phyloP scores from a whole-genome alignment of 2,329 filamentous ascomycete genomes.

The Pezicula neosporulosa region DNA sequence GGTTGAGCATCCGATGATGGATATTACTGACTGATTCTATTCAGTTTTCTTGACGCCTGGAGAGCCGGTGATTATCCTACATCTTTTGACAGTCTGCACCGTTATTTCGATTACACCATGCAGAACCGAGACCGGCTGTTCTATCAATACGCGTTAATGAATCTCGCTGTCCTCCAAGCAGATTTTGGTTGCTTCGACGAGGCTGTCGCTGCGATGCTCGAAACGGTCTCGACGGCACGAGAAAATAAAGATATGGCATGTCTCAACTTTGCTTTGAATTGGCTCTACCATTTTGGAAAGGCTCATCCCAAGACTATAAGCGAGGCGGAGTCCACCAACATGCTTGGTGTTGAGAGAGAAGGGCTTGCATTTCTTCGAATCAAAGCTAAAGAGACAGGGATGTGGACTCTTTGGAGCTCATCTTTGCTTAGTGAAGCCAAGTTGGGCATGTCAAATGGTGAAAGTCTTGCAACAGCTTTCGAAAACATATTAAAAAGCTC shows the following conservation, averaged over 20 bases:
- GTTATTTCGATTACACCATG: conserved; percentile 97
- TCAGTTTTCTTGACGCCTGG: conserved; percentile 87
- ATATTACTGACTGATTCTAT: conserved; percentile 11
- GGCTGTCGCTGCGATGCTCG: conserved; percentile 90
- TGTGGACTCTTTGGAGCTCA: conserved; percentile 81
- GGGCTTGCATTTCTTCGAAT: conserved; percentile 78
- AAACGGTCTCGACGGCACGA: conserved; percentile 89
- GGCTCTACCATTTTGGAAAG: conserved; percentile 93
- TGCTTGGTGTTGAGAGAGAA: conserved; percentile 76
- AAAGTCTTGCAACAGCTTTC: conserved; percentile 59
- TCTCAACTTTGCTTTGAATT: conserved; percentile 91
- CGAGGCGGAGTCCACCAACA: conserved; percentile 66
- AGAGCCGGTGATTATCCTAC: conserved; percentile 84
- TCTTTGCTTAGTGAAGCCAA: conserved; percentile 85
- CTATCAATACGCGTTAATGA: conserved; percentile 93
- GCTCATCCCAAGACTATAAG: conserved; percentile 74
- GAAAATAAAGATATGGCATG: conserved; percentile 92
- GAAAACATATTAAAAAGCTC: conserved; percentile 81
- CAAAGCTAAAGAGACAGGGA: conserved; percentile 81
- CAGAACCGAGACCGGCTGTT: conserved; percentile 77
- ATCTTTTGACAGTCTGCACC: conserved; percentile 85
- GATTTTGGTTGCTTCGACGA: conserved; percentile 92
- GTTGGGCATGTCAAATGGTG: conserved; percentile 68
- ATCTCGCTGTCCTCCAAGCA: conserved; percentile 87
- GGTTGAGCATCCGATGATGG: background rate